These are phyloP conservation scores for Orbilia brochopaga DNA, from an alignment of 2,329 filamentous ascomycete species.

Conservation along the genomic window DNA sequence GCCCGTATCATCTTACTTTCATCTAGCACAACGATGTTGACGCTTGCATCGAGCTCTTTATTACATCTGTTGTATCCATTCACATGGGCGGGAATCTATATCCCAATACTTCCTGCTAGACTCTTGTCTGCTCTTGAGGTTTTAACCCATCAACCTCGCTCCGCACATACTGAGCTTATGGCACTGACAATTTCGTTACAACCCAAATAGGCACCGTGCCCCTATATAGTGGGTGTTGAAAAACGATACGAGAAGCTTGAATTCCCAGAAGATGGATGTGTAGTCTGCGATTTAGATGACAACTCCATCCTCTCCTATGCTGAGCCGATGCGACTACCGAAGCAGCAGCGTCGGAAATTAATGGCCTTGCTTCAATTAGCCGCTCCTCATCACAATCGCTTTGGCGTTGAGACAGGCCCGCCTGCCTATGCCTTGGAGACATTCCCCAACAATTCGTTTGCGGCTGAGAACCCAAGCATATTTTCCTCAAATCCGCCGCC, in stretches of 20 bases:
- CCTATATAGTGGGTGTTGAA: conserved; percentile 96
- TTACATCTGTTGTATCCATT: conserved; percentile 85
- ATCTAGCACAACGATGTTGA: conserved; percentile 94
- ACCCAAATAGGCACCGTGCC: conserved; percentile 75
- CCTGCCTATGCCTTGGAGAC: conserved; percentile 92
- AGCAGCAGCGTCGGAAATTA: conserved; percentile 88
- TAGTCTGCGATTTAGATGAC: conserved; percentile 89
- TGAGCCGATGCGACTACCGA: conserved; percentile 77
- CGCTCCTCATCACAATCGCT: conserved; percentile 86
- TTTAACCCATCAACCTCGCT: background rate
- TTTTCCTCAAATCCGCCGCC: conserved; percentile 75
- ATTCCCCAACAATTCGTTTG: conserved; percentile 87
- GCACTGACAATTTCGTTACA: background rate
- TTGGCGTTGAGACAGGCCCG: conserved; percentile 83
- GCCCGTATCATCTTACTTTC: conserved; percentile 95
- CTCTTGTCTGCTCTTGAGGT: conserved; percentile 79
- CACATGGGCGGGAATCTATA: conserved; percentile 92
- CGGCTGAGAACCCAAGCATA: conserved; percentile 80
- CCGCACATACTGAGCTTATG: background rate
- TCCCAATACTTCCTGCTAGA: conserved; percentile 85
- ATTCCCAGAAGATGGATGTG: conserved; percentile 92
- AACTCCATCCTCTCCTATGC: conserved; percentile 86
- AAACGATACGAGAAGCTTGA: conserved; percentile 84
- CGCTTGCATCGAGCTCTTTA: conserved; percentile 87
- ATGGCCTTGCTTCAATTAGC: conserved; percentile 85